Evolutionary conservation across 1,284 basidiomycete genomes (phyloP).

Genomic region (Heterobasidion occidentale): DNA sequence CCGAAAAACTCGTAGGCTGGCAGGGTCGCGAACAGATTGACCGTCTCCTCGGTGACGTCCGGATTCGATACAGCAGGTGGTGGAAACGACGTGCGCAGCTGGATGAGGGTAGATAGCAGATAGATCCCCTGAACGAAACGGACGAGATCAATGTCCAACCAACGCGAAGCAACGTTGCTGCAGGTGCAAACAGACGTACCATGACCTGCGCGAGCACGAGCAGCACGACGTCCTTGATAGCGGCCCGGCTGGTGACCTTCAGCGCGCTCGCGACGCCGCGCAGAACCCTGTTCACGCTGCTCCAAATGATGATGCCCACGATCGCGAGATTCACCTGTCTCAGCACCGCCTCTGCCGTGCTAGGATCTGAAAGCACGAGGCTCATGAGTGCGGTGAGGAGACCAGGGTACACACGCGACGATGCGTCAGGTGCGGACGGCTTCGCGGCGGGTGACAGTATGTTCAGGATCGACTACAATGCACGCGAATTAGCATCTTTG

Average conservation of each 20-base stretch:
- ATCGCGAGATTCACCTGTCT: slow-evolving; percentile 63
- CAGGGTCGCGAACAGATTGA: slow-evolving; percentile 65
- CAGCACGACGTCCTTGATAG: slow-evolving; percentile 65
- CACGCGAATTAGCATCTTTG: neutral
- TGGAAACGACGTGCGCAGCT: slow-evolving; percentile 70
- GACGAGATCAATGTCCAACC: neutral
- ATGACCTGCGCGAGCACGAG: slow-evolving; percentile 71
- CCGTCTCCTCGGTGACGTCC: slow-evolving; percentile 12
- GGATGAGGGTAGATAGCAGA: slow-evolving; percentile 68
- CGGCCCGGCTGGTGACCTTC: slow-evolving; percentile 55
- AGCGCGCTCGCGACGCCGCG: slow-evolving; percentile 54
- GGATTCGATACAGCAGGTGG: slow-evolving; percentile 27
- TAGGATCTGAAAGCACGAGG: slow-evolving; percentile 21
- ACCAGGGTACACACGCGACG: slow-evolving; percentile 38
- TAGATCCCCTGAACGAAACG: slow-evolving; percentile 53
- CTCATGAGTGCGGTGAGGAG: slow-evolving; percentile 48
- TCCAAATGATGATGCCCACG: slow-evolving; percentile 66
- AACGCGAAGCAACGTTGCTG: neutral
- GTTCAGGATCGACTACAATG: slow-evolving; percentile 47
- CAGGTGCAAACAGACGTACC: slow-evolving; percentile 31
- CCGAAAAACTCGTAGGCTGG: slow-evolving; percentile 70
- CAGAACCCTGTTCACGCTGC: slow-evolving; percentile 60
- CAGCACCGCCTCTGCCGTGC: slow-evolving; percentile 28
- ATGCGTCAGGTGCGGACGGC: neutral
- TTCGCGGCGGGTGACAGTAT: slow-evolving; percentile 6